These are phyloP conservation scores for Trichoderma asperellum DNA, from an alignment of 2,329 filamentous ascomycete genomes.

Conservation along the genomic window DNA sequence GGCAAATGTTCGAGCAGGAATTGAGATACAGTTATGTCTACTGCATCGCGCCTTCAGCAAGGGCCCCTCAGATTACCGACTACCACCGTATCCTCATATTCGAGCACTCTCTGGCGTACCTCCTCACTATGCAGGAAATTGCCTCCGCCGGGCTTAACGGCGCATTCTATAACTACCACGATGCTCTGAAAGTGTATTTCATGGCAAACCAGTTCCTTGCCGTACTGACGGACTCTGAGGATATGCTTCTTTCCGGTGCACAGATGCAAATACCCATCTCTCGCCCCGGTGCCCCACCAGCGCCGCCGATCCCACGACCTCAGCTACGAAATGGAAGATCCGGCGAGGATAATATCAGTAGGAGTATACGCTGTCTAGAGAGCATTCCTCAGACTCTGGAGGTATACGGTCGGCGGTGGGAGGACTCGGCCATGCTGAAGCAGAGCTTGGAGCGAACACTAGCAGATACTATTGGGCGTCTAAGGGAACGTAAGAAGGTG, in stretches of 20 bases:
- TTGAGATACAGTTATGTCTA: constrained; percentile 90
- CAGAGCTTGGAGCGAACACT: constrained; percentile 58
- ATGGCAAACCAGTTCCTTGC: constrained; percentile 67
- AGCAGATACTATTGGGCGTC: constrained; percentile 48
- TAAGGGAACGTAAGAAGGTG: constrained; percentile 47
- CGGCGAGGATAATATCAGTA: constrained; percentile 55
- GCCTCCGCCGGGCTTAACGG: constrained; percentile 62
- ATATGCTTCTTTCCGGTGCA: constrained; percentile 58
- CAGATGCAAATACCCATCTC: constrained; percentile 51
- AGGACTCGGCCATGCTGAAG: constrained; percentile 57
- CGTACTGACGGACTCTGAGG: constrained; percentile 61
- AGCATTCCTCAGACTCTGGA: constrained; percentile 57
- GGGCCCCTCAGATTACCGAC: constrained; percentile 71
- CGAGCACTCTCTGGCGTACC: constrained; percentile 82
- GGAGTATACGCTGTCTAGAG: constrained; percentile 60
- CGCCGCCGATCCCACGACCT: constrained; percentile 58
- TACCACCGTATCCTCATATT: constrained; percentile 83
- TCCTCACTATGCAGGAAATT: constrained; percentile 72
- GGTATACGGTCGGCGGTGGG: constrained; percentile 64
- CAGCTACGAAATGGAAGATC: constrained; percentile 42
- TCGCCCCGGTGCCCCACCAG: constrained; percentile 51
- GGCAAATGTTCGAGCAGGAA: constrained; percentile 83
- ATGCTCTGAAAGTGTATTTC: constrained; percentile 82
- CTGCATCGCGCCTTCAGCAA: constrained; percentile 78
- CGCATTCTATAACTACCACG: constrained; percentile 82